phyloP scores from a whole-genome alignment of 139 green algal genomes.

The Chlorella sorokiniana region DNA sequence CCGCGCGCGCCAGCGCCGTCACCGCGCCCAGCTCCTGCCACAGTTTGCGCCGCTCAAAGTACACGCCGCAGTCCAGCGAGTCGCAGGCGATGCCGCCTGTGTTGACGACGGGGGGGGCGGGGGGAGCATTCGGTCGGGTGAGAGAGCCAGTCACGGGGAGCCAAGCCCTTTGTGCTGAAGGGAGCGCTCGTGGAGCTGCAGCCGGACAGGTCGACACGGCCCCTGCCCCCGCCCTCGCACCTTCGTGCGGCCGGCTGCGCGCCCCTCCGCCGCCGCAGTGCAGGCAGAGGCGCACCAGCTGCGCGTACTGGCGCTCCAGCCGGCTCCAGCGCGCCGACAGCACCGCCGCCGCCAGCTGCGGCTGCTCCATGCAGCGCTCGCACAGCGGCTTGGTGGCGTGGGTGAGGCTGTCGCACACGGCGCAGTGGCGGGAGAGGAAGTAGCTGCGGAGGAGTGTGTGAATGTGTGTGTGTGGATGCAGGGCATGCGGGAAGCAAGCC shows the following conservation, averaged over 20 bases:
- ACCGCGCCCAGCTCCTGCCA: slow-evolving; percentile 55
- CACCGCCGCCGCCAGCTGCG: slow-evolving; percentile 58
- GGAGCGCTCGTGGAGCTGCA: background rate
- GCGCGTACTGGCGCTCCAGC: slow-evolving; percentile 66
- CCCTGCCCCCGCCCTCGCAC: background rate
- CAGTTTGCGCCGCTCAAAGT: slow-evolving; percentile 88
- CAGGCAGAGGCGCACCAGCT: slow-evolving; percentile 75
- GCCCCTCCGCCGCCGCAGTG: slow-evolving; percentile 79
- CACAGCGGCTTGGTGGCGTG: slow-evolving; percentile 71
- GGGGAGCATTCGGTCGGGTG: background rate
- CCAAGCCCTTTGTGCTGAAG: background rate
- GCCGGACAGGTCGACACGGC: background rate
- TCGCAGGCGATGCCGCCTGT: slow-evolving; percentile 78
- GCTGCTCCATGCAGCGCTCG: slow-evolving; percentile 53
- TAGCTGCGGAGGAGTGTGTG: slow-evolving; percentile 48
- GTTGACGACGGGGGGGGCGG: background rate
- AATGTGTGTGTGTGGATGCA: background rate
- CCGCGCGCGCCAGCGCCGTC: slow-evolving; percentile 51
- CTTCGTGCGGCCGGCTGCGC: background rate
- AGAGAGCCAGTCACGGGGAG: background rate
- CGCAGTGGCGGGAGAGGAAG: slow-evolving; percentile 93
- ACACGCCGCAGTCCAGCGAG: slow-evolving; percentile 90
- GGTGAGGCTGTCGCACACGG: slow-evolving; percentile 87
- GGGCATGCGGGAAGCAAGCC: too few relatives aligned
- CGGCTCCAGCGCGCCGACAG: slow-evolving; percentile 55